phyloP scores from a whole-genome alignment of 2,329 filamentous ascomycete genomes.

The Stylonectria norvegica region DNA sequence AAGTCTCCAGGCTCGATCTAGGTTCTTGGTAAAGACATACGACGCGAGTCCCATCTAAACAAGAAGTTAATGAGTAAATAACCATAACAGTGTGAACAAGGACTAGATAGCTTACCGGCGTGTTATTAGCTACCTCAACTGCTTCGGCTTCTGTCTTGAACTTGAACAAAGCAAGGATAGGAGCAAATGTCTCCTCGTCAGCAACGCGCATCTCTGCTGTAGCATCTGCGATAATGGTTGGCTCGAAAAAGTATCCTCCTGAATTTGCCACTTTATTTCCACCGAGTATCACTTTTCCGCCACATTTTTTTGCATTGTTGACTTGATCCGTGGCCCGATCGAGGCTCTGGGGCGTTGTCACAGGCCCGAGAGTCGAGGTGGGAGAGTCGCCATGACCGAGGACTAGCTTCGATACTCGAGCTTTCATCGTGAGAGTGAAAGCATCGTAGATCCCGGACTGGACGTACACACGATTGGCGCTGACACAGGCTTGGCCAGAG shows the following conservation, averaged over 20 bases:
- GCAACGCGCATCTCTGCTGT: constrained; percentile 5
- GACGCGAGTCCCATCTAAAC: neutral
- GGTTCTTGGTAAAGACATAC: neutral
- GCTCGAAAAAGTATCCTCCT: constrained; percentile 16
- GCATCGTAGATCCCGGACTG: constrained; percentile 57
- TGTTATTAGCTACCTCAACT: constrained; percentile 12
- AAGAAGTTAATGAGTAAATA: too few relatives aligned
- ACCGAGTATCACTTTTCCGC: neutral
- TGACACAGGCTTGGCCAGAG: constrained; percentile 68
- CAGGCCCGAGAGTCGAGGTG: neutral
- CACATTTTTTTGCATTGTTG: neutral
- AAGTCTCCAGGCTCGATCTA: neutral
- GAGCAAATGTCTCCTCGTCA: constrained; percentile 16
- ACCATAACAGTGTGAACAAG: too few relatives aligned
- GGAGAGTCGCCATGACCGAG: neutral
- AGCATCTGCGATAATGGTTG: constrained; percentile 12
- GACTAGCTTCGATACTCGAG: neutral
- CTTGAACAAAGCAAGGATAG: constrained; percentile 10
- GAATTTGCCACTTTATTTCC: neutral
- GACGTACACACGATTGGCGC: constrained; percentile 56
- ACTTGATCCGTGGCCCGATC: constrained; percentile 9
- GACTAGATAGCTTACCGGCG: too few relatives aligned
- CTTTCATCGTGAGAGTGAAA: constrained; percentile 2
- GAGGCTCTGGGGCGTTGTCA: constrained; percentile 13
- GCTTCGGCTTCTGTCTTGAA: constrained; percentile 18